A percentile compares a stretch with the other conserved stretches of the same genome.
phyloP scores from a whole-genome alignment of 306 rosid species.

The Gleditsia sinensis region DNA sequence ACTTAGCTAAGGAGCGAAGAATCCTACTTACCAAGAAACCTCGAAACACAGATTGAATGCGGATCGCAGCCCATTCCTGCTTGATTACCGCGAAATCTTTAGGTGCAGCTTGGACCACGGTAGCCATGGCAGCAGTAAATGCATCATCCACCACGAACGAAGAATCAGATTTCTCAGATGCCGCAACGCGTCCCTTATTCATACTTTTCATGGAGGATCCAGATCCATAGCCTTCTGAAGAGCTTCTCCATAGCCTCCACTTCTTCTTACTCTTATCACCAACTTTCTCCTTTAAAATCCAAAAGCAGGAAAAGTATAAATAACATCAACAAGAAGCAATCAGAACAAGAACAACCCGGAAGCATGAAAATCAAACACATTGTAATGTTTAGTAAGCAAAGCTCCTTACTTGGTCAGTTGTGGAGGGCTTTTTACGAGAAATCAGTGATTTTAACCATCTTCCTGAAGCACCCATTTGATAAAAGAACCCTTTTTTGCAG shows the following conservation, averaged over 20 bases:
- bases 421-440: constrained; percentile 48
- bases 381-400: neutral
- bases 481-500: constrained; percentile 1
- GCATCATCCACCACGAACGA: constrained; percentile 45
- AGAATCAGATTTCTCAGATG: constrained; percentile 38
- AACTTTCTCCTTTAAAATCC: constrained; percentile 49
- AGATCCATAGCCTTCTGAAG: constrained; percentile 58
- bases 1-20: neutral
- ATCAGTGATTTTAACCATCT: constrained; percentile 83
- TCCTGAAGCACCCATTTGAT: constrained; percentile 79
- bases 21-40: constrained; percentile 62
- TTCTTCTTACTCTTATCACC: constrained; percentile 68
- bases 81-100: constrained; percentile 64
- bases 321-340: constrained; percentile 6
- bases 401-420: constrained; percentile 53
- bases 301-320: neutral
- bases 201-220: constrained; percentile 41
- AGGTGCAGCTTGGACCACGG: constrained; percentile 72
- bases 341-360: neutral
- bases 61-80: constrained; percentile 82
- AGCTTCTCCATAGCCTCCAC: constrained; percentile 85
- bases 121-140: constrained; percentile 70
- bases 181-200: constrained; percentile 42
- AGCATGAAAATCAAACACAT: neutral
- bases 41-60: constrained; percentile 77